Conservation (phyloP, 2,329 filamentous ascomycete species). For the Cladosporium sp. region DNA sequence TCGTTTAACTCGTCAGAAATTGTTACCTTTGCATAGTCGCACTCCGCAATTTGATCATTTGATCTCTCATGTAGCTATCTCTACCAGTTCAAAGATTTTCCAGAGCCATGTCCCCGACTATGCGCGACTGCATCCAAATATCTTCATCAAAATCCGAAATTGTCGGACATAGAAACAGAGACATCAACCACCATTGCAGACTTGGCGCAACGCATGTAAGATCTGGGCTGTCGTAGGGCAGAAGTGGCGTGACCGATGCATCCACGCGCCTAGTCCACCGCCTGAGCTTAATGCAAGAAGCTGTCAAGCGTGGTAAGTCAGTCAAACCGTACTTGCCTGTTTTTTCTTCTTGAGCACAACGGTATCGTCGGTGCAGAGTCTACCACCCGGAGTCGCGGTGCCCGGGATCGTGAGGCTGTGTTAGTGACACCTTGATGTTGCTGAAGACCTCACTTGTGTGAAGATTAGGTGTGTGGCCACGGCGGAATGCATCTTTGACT, state of each 20-base stretch:
- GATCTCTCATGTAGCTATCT: too few relatives aligned
- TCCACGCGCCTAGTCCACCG: not conserved
- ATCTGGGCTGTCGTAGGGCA: not conserved
- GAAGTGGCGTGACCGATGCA: not conserved
- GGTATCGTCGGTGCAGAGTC: not conserved
- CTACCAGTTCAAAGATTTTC: too few relatives aligned
- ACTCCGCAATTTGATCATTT: too few relatives aligned
- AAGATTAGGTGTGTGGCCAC: not conserved
- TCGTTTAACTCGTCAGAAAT: too few relatives aligned
- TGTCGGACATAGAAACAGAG: too few relatives aligned
- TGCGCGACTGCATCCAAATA: too few relatives aligned
- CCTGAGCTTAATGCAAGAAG: not conserved
- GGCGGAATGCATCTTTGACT: not conserved
- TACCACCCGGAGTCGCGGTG: too few relatives aligned
- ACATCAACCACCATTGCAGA: too few relatives aligned
- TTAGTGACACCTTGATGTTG: not conserved
- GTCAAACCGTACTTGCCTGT: not conserved
- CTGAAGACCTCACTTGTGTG: not conserved
- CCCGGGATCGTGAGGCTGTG: not conserved
- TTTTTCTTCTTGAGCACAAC: not conserved
- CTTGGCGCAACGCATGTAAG: not conserved
- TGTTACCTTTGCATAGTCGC: too few relatives aligned
- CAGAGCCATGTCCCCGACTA: too few relatives aligned
- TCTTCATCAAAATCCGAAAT: too few relatives aligned
- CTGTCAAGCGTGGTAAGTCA: not conserved